phyloP scores from a whole-genome alignment of 1,284 basidiomycete species.

The Ceraceosorus guamensis region DNA sequence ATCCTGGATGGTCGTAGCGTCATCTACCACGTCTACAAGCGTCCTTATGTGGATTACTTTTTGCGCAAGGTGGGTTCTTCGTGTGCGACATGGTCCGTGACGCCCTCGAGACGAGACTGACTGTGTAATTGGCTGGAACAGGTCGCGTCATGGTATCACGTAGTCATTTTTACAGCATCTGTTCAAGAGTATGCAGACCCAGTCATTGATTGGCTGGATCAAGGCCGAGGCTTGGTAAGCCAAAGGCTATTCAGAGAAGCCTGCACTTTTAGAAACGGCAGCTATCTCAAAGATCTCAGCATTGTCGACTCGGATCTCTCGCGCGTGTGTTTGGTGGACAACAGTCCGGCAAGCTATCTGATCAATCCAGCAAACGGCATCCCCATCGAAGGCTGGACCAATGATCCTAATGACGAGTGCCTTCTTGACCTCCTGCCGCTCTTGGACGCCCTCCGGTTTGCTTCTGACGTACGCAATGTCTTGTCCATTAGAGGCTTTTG shows the following conservation, averaged over 20 bases:
- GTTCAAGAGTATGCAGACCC: constrained; percentile 99
- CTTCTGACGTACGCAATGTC: constrained; percentile 84
- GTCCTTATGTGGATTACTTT: constrained; percentile 71
- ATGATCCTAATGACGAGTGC: constrained; percentile 93
- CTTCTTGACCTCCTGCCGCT: constrained; percentile 89
- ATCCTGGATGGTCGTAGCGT: constrained; percentile 80
- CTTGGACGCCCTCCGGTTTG: constrained; percentile 89
- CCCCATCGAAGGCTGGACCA: constrained; percentile 97
- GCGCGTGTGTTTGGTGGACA: constrained; percentile 88
- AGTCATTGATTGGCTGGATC: constrained; percentile 98
- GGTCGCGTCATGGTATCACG: constrained; percentile 97
- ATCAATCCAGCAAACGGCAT: constrained; percentile 97
- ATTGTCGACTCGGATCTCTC: constrained; percentile 81
- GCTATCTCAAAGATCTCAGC: constrained; percentile 87
- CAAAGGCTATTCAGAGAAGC: constrained; percentile 82
- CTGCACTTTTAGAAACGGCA: constrained; percentile 87
- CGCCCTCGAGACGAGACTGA: too few species aligned
- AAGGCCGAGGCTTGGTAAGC: constrained; percentile 72
- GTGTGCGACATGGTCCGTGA: constrained; percentile 4
- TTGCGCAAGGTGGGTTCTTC: constrained; percentile 23
- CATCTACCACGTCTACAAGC: constrained; percentile 95
- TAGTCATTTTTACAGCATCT: constrained; percentile 96
- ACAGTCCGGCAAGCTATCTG: constrained; percentile 86
- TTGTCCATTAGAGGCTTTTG: constrained; percentile 55
- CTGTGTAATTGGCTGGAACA: constrained; percentile 46